Base-by-base conservation (phyloP, 192 early-diverging fungal species). In the Lobulomyces angularis region DNA sequence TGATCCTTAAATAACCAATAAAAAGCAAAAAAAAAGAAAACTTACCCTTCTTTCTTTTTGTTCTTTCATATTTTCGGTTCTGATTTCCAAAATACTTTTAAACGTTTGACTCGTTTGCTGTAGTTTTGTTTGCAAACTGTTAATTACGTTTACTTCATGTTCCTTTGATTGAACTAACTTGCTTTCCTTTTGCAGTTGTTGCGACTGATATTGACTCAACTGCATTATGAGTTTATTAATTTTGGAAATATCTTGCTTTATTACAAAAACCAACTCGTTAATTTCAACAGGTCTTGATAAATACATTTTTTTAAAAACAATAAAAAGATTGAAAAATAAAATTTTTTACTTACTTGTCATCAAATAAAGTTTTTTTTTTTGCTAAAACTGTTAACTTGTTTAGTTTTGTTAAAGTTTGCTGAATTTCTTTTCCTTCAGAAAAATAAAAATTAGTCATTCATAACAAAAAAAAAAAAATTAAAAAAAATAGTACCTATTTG, bases 241-340 rank as follows among this genome's bases (percentile, higher is more conserved):
- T 24, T 83, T 80, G 16, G 84, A 85, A 54, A 99, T 92, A 45
- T 95, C 85, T 71, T 93, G 88, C 57, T 97, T 97, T 52, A 97
- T 92, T 25, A 82, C 80, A 48, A 78, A 82, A 11, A 89, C 88
- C 45, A 98, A 72, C 61, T 90, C 83, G 45, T 84, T 90, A 46
- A 99, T 96, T 50, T 99, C 93, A 5, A 79, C 72, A 8, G 93
- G 88, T 53, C 79, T n/a, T n/a, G n/a, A n/a, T n/a, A n/a, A n/a
- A n/a, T n/a, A n/a, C n/a, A n/a, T n/a, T n/a, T n/a, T n/a, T n/a
- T n/a, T n/a, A n/a, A n/a, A n/a, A n/a, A n/a, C n/a, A n/a, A n/a
- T n/a, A n/a, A n/a, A n/a, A n/a, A n/a, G n/a, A n/a, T n/a, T n/a
- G n/a, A n/a, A n/a, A n/a, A n/a, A n/a, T n/a, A n/a, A n/a, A n/a